Evolutionary conservation across 139 green algal genomes (phyloP).

Genomic region (Trebouxia sp.): DNA sequence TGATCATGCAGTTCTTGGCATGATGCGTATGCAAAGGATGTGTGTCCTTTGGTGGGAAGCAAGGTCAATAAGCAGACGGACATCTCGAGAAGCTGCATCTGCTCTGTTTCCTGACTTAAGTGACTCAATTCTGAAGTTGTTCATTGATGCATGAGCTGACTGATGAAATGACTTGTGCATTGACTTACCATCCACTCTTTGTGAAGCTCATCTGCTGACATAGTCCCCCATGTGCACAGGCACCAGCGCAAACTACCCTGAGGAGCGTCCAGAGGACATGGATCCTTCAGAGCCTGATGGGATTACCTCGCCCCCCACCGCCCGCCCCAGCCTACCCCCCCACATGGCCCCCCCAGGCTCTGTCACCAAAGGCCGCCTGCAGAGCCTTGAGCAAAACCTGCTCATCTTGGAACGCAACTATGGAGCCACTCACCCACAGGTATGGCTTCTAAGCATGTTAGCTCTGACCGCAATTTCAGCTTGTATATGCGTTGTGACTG

Average conservation of each 20-base stretch:
- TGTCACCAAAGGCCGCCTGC: constrained; percentile 22
- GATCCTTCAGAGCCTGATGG: neutral
- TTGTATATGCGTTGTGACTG: too few species aligned
- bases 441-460: neutral
- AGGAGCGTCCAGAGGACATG: neutral
- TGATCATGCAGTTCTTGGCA: too few species aligned
- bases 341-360: neutral
- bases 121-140: neutral
- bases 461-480: too few species aligned
- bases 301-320: neutral
- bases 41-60: too few species aligned
- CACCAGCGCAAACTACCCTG: constrained; percentile 9
- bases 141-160: neutral
- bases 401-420: constrained; percentile 38
- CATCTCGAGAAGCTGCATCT: too few species aligned
- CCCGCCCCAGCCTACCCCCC: neutral
- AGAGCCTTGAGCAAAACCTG: constrained; percentile 35
- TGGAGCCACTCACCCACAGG: constrained; percentile 41
- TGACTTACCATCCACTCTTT: neutral
- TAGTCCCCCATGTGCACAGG: neutral
- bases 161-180: neutral
- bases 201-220: neutral
- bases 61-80: too few species aligned
- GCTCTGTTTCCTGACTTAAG: too few species aligned
- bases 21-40: too few species aligned